These are phyloP conservation scores for Sporothrix pallida DNA, from an alignment of 2,329 filamentous ascomycete species.

Conservation along the genomic window DNA sequence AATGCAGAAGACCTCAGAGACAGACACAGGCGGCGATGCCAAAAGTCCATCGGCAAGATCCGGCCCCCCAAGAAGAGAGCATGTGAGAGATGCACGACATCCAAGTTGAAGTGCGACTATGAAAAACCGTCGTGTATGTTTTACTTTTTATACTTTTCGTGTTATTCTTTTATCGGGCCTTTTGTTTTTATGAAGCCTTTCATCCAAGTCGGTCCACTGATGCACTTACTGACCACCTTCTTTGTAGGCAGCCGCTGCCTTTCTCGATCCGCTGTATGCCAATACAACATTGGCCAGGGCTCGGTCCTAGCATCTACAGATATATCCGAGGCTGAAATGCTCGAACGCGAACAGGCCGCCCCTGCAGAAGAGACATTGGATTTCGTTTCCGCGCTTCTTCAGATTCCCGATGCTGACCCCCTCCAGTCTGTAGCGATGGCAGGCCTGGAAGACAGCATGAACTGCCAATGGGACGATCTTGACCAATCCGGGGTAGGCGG, in stretches of 20 bases:
- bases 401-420: neutral
- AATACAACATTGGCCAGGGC: neutral
- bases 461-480: neutral
- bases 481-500: neutral
- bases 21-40: slow-evolving; percentile 14
- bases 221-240: neutral
- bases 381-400: neutral
- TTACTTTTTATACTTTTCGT: neutral
- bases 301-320: neutral
- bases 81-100: neutral
- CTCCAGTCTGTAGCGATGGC: neutral
- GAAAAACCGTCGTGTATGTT: neutral
- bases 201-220: neutral
- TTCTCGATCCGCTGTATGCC: neutral
- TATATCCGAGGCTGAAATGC: neutral
- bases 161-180: too few species aligned
- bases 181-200: too few species aligned
- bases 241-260: slow-evolving; percentile 1
- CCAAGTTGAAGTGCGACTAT: slow-evolving; percentile 10
- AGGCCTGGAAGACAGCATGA: neutral
- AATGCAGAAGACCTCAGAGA: neutral
- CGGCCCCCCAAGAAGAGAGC: slow-evolving; percentile 1
- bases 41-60: slow-evolving; percentile 12
- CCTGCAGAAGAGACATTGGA: neutral
- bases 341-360: neutral